phyloP scores from a whole-genome alignment of 139 green algal genomes.

The Eudorina sp. region DNA sequence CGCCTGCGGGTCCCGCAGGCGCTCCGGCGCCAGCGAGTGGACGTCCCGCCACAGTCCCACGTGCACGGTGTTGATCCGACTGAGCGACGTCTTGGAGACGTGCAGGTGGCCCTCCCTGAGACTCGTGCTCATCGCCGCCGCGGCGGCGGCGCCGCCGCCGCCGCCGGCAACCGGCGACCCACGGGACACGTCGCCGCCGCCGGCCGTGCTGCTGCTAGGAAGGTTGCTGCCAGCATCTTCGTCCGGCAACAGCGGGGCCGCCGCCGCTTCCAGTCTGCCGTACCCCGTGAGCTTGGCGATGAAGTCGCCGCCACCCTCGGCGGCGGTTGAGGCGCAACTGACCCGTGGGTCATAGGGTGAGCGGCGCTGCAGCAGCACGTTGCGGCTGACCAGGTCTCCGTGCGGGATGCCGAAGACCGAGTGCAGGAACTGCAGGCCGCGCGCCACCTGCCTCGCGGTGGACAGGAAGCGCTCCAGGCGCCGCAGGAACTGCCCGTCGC shows the following conservation, averaged over 20 bases:
- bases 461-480: background rate
- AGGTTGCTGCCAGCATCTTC: background rate
- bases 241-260: background rate
- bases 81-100: background rate
- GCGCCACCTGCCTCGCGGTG: background rate
- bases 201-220: no score
- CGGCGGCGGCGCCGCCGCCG: background rate
- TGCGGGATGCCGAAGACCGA: background rate
- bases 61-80: background rate
- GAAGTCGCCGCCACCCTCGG: background rate
- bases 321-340: no score
- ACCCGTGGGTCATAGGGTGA: background rate
- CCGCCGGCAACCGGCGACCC: no score
- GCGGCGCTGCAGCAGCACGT: constrained; percentile 33
- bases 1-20: background rate
- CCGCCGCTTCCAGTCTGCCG: background rate
- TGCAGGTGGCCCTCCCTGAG: no score
- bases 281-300: constrained; percentile 16
- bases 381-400: constrained; percentile 9
- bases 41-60: constrained; percentile 32
- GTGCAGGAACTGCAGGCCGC: constrained; percentile 5
- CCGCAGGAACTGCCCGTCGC: background rate
- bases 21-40: constrained; percentile 7
- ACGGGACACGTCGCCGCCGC: background rate
- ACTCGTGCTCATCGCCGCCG: background rate